Evolutionary conservation across 2,329 filamentous ascomycete genomes (phyloP).

Genomic region (Microcera coccophila): DNA sequence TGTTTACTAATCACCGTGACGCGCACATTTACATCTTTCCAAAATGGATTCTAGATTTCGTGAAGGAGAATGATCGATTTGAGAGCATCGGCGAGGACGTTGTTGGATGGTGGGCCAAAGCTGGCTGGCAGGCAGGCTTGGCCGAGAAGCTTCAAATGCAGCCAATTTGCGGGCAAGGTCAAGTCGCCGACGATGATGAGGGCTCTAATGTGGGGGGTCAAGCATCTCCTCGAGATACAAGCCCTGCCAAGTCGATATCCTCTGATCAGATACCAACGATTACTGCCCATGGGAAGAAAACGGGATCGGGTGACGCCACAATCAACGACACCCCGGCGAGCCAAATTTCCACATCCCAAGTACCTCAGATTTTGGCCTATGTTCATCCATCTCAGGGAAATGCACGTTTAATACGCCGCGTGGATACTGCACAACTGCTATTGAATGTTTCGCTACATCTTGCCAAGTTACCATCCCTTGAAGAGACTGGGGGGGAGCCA

Average conservation of each 20-base stretch:
- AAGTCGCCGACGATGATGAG: constrained; percentile 38
- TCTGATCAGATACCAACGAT: not conserved
- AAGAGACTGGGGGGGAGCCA: constrained; percentile 55
- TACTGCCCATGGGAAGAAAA: not conserved
- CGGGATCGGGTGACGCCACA: constrained; percentile 4
- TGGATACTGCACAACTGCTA: constrained; percentile 81
- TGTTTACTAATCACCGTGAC: constrained; percentile 81
- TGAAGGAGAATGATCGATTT: constrained; percentile 72
- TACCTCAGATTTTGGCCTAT: constrained; percentile 78
- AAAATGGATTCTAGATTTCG: constrained; percentile 82
- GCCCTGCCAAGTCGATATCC: constrained; percentile 5
- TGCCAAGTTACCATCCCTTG: constrained; percentile 73
- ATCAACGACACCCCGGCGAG: constrained; percentile 6
- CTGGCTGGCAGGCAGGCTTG: constrained; percentile 81
- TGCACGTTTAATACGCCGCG: constrained; percentile 72
- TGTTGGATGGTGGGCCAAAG: constrained; percentile 92
- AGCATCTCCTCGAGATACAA: constrained; percentile 24
- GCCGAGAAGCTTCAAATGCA: constrained; percentile 71
- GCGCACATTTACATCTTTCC: constrained; percentile 95
- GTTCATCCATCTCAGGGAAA: constrained; percentile 59
- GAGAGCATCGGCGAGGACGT: constrained; percentile 90
- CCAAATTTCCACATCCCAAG: constrained; percentile 26
- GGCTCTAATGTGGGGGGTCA: constrained; percentile 29
- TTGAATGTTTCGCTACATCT: constrained; percentile 79
- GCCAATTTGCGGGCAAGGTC: constrained; percentile 50